These are phyloP conservation scores for Crithidia brevicula DNA, from an alignment of 208 protist species.

Conservation along the genomic window DNA sequence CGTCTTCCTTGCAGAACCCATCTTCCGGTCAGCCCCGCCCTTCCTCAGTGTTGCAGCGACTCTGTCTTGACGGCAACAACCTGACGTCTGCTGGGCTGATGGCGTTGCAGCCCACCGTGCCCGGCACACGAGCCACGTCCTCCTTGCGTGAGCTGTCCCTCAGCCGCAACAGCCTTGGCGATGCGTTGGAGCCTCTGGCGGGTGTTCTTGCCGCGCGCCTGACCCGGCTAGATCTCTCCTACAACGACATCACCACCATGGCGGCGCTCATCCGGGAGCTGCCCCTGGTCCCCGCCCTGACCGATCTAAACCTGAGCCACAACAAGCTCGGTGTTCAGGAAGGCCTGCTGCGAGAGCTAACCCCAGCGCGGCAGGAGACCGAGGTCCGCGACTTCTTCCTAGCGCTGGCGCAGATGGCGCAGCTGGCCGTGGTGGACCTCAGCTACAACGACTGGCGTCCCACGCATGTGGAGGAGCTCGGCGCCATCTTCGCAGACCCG, in stretches of 20 bases:
- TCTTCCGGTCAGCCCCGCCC: not conserved
- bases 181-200: constrained; percentile 45
- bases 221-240: constrained; percentile 47
- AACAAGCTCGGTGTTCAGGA: constrained; percentile 76
- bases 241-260: constrained; percentile 64
- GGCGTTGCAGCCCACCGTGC: constrained; percentile 44
- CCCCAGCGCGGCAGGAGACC: constrained; percentile 19
- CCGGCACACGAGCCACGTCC: not conserved
- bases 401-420: constrained; percentile 37
- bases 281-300: constrained; percentile 28
- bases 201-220: constrained; percentile 49
- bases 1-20: not conserved
- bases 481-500: constrained; percentile 21
- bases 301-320: constrained; percentile 66
- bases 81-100: constrained; percentile 47
- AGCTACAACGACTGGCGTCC: constrained; percentile 77
- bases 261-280: constrained; percentile 42
- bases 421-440: constrained; percentile 55
- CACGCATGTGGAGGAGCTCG: constrained; percentile 54
- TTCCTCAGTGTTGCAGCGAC: constrained; percentile 4
- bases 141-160: constrained; percentile 67
- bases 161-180: constrained; percentile 66
- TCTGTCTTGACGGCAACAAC: constrained; percentile 78
- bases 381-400: constrained; percentile 44
- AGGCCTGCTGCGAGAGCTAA: constrained; percentile 1